Evolutionary conservation across 495 filamentous ascomycete genomes (phyloP).

Genomic region (Lepidopterella palustris): DNA sequence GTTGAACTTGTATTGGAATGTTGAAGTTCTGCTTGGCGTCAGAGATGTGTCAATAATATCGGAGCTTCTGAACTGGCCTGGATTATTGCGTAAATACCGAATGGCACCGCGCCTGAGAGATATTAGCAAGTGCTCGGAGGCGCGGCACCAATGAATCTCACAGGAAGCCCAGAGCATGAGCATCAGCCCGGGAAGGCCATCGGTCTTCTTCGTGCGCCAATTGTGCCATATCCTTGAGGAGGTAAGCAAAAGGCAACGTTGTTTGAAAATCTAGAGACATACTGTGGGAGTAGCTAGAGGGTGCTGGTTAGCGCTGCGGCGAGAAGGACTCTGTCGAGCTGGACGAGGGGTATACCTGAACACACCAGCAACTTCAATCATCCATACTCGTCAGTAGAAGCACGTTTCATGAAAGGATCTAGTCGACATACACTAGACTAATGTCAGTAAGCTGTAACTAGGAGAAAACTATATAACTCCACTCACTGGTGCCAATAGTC

Average conservation of each 20-base stretch:
- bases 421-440: not conserved
- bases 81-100: conserved; percentile 49
- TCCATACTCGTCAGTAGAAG: no score
- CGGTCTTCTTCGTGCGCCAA: conserved; percentile 61
- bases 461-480: no score
- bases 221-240: conserved; percentile 57
- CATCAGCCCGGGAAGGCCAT: conserved; percentile 65
- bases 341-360: conserved; percentile 38
- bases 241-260: conserved; percentile 2
- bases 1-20: conserved; percentile 64
- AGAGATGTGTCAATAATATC: conserved; percentile 7
- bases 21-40: not conserved
- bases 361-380: conserved; percentile 46
- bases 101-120: conserved; percentile 44
- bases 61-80: conserved; percentile 33
- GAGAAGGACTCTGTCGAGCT: no score
- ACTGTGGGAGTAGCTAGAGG: conserved; percentile 40
- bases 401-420: no score
- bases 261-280: conserved; percentile 4
- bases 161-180: conserved; percentile 69
- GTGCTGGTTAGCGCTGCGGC: not conserved
- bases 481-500: conserved; percentile 43
- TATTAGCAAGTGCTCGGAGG: not conserved
- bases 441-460: conserved; percentile 17
- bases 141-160: conserved; percentile 28